These are phyloP conservation scores for Pistacia vera DNA, from an alignment of 345 rosid species.

Conservation along the genomic window DNA sequence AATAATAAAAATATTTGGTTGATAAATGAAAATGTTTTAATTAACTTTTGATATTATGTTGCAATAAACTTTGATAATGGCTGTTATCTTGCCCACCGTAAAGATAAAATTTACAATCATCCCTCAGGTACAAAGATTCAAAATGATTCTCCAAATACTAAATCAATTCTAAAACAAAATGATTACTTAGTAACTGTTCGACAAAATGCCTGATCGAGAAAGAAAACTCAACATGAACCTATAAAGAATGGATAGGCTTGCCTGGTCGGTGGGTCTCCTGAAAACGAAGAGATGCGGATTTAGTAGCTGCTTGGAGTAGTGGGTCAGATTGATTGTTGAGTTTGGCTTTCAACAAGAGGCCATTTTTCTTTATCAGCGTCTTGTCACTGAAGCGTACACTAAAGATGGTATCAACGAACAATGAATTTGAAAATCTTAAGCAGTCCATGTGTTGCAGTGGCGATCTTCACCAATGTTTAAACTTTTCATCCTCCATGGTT, in stretches of 20 bases:
- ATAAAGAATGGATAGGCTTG: constrained; percentile 11
- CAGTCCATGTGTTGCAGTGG: constrained; percentile 25
- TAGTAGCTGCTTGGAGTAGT: constrained; percentile 55
- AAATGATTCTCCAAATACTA: neutral
- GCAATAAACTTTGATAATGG: too few species aligned
- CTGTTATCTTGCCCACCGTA: neutral
- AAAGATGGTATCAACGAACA: constrained; percentile 15
- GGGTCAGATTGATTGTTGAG: constrained; percentile 54
- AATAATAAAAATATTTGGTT: too few species aligned
- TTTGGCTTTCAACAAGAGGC: constrained; percentile 40
- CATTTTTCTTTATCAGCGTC: constrained; percentile 19
- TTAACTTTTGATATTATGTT: too few species aligned
- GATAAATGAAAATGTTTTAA: too few species aligned
- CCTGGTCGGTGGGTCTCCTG: constrained; percentile 81
- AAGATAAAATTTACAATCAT: neutral
- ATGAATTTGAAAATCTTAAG: constrained; percentile 18
- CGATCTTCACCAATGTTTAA: neutral
- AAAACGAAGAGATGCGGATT: constrained; percentile 75
- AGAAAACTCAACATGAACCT: too few species aligned
- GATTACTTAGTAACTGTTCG: constrained; percentile 12
- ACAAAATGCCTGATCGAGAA: constrained; percentile 27
- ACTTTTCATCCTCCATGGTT: neutral
- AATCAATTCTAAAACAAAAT: neutral
- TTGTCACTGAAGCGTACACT: constrained; percentile 17
- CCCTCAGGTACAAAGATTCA: neutral